Percentiles rank a stretch among this genome's conserved stretches.
These are phyloP conservation scores for Chimonanthus salicifolius DNA, from an alignment of 164 flowering plant species.

Conservation along the genomic window DNA sequence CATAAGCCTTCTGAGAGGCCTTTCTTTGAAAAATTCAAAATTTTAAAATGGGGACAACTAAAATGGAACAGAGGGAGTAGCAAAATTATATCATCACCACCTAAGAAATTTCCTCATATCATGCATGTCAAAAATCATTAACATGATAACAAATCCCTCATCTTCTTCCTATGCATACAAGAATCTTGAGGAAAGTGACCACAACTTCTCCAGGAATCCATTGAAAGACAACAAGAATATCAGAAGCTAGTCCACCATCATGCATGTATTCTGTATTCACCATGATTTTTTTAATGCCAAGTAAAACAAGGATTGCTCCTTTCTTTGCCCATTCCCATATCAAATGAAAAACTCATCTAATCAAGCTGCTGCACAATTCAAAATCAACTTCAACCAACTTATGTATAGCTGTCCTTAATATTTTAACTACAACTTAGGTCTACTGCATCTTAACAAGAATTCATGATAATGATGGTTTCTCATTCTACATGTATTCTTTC, in stretches of 20 bases:
- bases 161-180: no score
- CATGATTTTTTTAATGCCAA: not conserved
- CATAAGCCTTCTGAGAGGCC: no score
- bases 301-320: not conserved
- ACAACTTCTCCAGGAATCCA: not conserved
- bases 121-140: not conserved
- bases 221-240: not conserved
- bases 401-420: not conserved
- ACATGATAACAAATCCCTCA: no score
- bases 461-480: not conserved
- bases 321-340: not conserved
- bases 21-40: no score
- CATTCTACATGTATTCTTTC: not conserved
- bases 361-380: not conserved
- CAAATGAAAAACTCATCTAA: not conserved
- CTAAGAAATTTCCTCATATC: not conserved
- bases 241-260: not conserved
- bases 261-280: not conserved
- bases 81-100: no score
- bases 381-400: not conserved
- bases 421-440: no score
- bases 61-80: no score
- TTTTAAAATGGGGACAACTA: no score
- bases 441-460: not conserved
- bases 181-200: no score